These are phyloP conservation scores for Lagenaria siceraria DNA, from an alignment of 306 rosid genomes.

Conservation along the genomic window DNA sequence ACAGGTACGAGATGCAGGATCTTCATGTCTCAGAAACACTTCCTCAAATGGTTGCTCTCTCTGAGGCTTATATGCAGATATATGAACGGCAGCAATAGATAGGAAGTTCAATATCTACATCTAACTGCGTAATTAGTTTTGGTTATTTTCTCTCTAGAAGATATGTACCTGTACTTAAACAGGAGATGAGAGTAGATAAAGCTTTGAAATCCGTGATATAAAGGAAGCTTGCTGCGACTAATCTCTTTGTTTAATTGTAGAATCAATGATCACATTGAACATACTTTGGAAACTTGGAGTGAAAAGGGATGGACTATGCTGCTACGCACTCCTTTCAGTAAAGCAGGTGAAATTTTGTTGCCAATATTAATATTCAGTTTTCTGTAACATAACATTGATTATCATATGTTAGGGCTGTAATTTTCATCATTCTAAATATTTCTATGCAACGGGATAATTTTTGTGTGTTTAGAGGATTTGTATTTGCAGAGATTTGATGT, in stretches of 20 bases:
- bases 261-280: neutral
- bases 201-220: neutral
- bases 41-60: conserved; percentile 93
- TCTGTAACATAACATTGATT: neutral
- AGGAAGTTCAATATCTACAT: neutral
- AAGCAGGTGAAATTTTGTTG: neutral
- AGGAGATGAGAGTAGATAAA: neutral
- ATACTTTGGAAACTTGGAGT: neutral
- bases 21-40: conserved; percentile 87
- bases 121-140: neutral
- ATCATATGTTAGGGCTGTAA: neutral
- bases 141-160: neutral
- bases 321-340: neutral
- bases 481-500: neutral
- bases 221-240: neutral
- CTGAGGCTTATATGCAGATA: conserved; percentile 92
- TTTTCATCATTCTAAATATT: neutral
- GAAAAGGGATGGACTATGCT: neutral
- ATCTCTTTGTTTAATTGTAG: neutral
- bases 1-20: conserved; percentile 96
- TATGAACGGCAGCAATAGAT: conserved; percentile 74
- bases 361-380: neutral
- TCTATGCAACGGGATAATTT: neutral
- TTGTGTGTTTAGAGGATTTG: neutral
- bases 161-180: neutral